Base-by-base conservation (phyloP, 139 green algal species). In the Picochlorum sp. region DNA sequence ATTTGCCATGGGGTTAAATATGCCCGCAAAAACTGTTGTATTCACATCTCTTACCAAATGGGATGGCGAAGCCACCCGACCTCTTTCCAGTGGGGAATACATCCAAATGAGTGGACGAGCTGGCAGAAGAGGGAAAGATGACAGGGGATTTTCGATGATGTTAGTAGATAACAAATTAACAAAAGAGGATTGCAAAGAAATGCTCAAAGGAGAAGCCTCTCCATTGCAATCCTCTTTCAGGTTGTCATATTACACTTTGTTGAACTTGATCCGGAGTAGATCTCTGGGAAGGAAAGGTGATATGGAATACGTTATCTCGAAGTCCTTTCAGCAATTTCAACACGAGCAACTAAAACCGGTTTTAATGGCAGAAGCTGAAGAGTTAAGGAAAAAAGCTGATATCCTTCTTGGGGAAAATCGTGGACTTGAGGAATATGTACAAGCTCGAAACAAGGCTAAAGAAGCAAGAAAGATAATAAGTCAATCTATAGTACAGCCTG, bases 1-100 rank as follows among this genome's bases (percentile, higher is more conserved):
- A 10, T 98, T 99, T 78, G 84, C 91, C 49, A 97, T 94, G 86
- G 93, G 93, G 10, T 68, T 99, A 25, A 98, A 99, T 84, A 99
- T 99, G 93, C 93, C 93, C 1, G 93, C 91, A 13, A 75, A 71
- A 31, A 94, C 87, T 2, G 85, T 94, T 9, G 70, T 98, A 8
- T 98, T 98, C 76, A 91, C 82, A 0, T 68, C 68, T 33, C 64
- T 95, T 43, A 65, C 61, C 8, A 98, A 99, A 75, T 98, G 74
- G 65, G 92, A 99, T 64, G 92, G 92, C 7, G 54, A 80, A 33
- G 66, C 68, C 32, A 28, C 2, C 14, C 24, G 65, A 18, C 86
- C 63, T 67, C 64, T 97, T 33, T 62, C 59, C 41, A 80, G 57
- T 31, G 91, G 90, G 1, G 90, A 97, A 72, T 97, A 96, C 81